A percentile compares a stretch with the other conserved stretches of the same genome.
Conservation (phyloP, 768 basidiomycete genomes). For the Crucibulum laeve region DNA sequence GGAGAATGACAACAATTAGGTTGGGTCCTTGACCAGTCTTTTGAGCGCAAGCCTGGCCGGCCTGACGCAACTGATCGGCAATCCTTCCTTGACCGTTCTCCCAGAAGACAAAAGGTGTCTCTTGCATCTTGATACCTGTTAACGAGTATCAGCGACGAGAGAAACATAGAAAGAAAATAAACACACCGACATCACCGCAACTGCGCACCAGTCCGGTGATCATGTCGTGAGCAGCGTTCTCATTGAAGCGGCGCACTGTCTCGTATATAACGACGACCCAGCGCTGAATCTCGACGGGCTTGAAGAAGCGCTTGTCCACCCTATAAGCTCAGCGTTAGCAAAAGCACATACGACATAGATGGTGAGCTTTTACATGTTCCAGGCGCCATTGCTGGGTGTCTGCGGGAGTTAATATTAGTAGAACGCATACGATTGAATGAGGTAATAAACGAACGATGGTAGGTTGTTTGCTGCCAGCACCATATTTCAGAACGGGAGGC, state of each 20-base stretch:
- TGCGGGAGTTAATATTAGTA: conserved; percentile 17
- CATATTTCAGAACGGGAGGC: conserved; percentile 67
- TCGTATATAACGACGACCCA: conserved; percentile 73
- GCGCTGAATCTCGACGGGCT: conserved; percentile 43
- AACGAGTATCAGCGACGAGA: background rate
- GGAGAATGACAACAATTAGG: conserved; percentile 65
- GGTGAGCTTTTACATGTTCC: conserved; percentile 62
- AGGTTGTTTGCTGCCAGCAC: conserved; percentile 46
- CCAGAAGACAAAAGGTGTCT: conserved; percentile 43
- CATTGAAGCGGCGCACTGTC: conserved; percentile 48
- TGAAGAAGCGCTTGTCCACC: conserved; percentile 70
- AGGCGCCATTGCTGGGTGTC: conserved; percentile 63
- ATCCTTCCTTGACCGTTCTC: conserved; percentile 57
- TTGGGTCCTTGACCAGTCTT: conserved; percentile 39
- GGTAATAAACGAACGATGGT: conserved; percentile 51
- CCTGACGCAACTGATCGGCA: conserved; percentile 44
- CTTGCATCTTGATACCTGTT: conserved; percentile 55
- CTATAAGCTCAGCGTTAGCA: conserved; percentile 25
- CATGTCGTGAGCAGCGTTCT: conserved; percentile 47
- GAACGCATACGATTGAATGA: conserved; percentile 1
- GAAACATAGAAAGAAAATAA: background rate
- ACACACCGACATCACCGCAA: conserved; percentile 57
- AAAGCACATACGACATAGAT: background rate
- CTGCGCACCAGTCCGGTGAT: conserved; percentile 44
- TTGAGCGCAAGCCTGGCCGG: conserved; percentile 41